Percentiles rank a stretch among this genome's conserved stretches.
Evolutionary conservation across 1,284 basidiomycete genomes (phyloP).

Genomic region (Sporisorium exsertum): DNA sequence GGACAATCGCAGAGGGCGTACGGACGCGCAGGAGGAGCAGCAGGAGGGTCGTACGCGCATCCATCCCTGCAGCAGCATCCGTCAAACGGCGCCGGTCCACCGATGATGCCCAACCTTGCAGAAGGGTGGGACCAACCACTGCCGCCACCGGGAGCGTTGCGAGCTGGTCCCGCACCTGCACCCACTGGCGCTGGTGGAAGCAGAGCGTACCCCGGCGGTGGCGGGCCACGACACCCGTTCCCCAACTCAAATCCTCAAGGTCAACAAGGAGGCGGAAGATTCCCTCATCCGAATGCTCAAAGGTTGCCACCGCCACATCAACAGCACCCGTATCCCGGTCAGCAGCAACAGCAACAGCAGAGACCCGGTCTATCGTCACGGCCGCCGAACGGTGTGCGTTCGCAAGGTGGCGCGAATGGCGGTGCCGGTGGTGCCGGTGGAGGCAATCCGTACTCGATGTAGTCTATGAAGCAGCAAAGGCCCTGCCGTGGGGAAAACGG

Average conservation of each 20-base stretch:
- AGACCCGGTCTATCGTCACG: background rate
- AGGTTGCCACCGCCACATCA: background rate
- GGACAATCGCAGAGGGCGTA: background rate
- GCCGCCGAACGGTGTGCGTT: background rate
- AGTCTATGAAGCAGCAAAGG: background rate
- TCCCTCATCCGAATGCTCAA: conserved; percentile 12
- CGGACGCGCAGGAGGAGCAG: background rate
- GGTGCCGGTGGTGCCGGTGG: background rate
- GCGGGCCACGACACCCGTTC: conserved; percentile 8
- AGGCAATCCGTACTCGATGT: conserved; percentile 5
- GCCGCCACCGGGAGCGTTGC: background rate
- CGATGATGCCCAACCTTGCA: background rate
- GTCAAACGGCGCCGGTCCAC: background rate
- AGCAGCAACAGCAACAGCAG: conserved; percentile 1
- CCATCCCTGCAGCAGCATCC: background rate
- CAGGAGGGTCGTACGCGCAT: background rate
- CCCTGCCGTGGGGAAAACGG: background rate
- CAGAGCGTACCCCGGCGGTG: background rate
- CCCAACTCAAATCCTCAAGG: conserved; percentile 5
- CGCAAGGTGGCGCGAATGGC: background rate
- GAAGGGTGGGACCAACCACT: conserved; percentile 1
- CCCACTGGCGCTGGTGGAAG: background rate
- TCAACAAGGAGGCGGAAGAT: background rate
- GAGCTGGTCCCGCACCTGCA: background rate
- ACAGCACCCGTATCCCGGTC: background rate